Evolutionary conservation across 2,329 filamentous ascomycete genomes (phyloP), one percentile per base, ranked within the genome.

Genomic region (Thelonectria rubi): DNA sequence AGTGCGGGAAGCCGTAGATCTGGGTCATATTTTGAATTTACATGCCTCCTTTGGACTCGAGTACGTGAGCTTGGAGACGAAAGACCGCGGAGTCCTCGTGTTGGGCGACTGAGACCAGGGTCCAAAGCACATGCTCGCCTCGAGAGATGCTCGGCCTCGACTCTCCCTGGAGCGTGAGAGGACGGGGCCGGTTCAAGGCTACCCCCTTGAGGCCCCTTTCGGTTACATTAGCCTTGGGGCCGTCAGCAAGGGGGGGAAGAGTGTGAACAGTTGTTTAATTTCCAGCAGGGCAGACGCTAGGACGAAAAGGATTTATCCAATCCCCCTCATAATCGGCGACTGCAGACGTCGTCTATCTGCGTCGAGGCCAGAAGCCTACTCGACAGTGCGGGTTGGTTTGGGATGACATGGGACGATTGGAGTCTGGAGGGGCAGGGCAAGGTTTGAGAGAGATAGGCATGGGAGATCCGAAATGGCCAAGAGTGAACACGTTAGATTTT

Each of bases 271-370:
- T 48, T 24, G 24, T 24, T 24, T 55, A 55, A 55, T 55, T 48
- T 55, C 32, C 43, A 48, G 14, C 43, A 21, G 20, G 53, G 21
- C 32, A 24, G 18, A 45, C 42, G 42, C 42, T 45, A 45, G 42
- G 11, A 21, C 42, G 17, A 45, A 45, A 45, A 42, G 18, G 42
- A 21, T 10, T 45, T 10, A 14, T 18, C 8, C 5, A 10, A 20
- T 12, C 17, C 11, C 42, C 7, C 8, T 14, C 10, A 18, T 24
- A n/a, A 45, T 20, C 18, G 42, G 3, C 18, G 18, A 21, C 18
- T 12, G 8, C 46, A 49, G 18, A 30, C 32, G 30, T 55, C 52
- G 52, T 55, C 45, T 55, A 55, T 55, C 52, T 55, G 52, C 30
- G 20, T 55, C 52, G 21, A 24, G 7, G 51, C 32, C 20, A 24